Evolutionary conservation across 1,139 yeast species (phyloP).

Genomic region (Hansenula sp.): DNA sequence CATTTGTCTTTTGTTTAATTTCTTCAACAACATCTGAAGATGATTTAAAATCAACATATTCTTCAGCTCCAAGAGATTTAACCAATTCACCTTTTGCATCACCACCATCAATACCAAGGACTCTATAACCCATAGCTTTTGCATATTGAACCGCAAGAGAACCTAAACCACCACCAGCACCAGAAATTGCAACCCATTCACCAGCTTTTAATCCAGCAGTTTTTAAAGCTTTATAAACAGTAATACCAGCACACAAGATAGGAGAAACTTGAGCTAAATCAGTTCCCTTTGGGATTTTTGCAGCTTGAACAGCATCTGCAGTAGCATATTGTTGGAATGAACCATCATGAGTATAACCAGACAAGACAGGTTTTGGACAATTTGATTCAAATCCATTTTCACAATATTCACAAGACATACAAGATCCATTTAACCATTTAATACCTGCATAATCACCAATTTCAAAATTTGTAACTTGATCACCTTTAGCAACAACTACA

Average conservation of each 20-base stretch:
- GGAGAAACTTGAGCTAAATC: slow-evolving; percentile 77
- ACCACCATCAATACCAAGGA: slow-evolving; percentile 74
- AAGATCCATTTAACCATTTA: slow-evolving; percentile 70
- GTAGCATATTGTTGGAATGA: slow-evolving; percentile 83
- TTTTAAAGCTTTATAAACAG: slow-evolving; percentile 80
- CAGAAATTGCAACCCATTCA: slow-evolving; percentile 76
- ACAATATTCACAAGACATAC: slow-evolving; percentile 72
- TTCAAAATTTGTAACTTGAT: slow-evolving; percentile 62
- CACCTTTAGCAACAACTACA: slow-evolving; percentile 70
- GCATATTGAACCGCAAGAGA: slow-evolving; percentile 80
- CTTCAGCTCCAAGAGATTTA: slow-evolving; percentile 64
- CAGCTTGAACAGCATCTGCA: slow-evolving; percentile 85
- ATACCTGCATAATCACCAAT: slow-evolving; percentile 77
- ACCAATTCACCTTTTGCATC: slow-evolving; percentile 55
- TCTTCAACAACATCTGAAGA: slow-evolving; percentile 50
- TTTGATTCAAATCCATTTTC: slow-evolving; percentile 63
- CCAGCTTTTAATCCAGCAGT: slow-evolving; percentile 64
- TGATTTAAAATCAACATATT: slow-evolving; percentile 57
- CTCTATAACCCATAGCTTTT: slow-evolving; percentile 77
- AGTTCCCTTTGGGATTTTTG: slow-evolving; percentile 63
- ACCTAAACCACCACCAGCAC: slow-evolving; percentile 87
- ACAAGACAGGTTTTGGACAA: slow-evolving; percentile 62
- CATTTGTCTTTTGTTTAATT: slow-evolving; percentile 54
- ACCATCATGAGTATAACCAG: slow-evolving; percentile 81
- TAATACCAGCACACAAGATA: slow-evolving; percentile 78